phyloP scores from a whole-genome alignment of 257 asterid genomes.

The Petunia axillaris region DNA sequence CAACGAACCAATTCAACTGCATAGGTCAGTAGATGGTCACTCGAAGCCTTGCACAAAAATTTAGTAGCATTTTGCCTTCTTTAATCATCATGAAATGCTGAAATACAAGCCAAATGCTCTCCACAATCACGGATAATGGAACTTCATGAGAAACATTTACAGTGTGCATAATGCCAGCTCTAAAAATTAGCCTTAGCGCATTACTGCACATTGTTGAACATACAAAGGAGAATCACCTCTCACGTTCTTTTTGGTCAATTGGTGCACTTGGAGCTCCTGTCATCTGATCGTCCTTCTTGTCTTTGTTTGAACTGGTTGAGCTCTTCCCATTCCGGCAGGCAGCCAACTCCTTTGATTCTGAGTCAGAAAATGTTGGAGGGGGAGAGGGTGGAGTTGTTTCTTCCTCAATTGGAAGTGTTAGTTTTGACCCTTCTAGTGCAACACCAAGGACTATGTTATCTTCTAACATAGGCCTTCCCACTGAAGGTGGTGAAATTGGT shows the following conservation, averaged over 20 bases:
- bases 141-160: conserved; percentile 10
- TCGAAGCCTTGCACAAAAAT: not conserved
- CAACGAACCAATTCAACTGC: not conserved
- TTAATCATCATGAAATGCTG: conserved; percentile 14
- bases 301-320: conserved; percentile 24
- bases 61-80: not conserved
- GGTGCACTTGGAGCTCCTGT: conserved; percentile 30
- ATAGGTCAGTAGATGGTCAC: not conserved
- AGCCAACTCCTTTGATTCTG: conserved; percentile 40
- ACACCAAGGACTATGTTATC: conserved; percentile 96
- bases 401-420: conserved; percentile 95
- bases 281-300: conserved; percentile 36
- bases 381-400: conserved; percentile 37
- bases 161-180: conserved; percentile 43
- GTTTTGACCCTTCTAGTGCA: conserved; percentile 91
- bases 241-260: conserved; percentile 34
- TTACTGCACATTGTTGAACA: conserved; percentile 30
- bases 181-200: conserved; percentile 39
- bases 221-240: conserved; percentile 20
- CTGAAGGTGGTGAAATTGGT: conserved; percentile 39
- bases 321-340: conserved; percentile 34
- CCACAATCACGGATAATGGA: not conserved
- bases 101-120: not conserved
- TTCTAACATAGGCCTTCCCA: conserved; percentile 46
- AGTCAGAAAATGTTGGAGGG: conserved; percentile 20